Percentiles rank a stretch among this genome's conserved stretches.
Conservation (phyloP, 441 rosid genomes). For the Rhodomyrtus psidioides region DNA sequence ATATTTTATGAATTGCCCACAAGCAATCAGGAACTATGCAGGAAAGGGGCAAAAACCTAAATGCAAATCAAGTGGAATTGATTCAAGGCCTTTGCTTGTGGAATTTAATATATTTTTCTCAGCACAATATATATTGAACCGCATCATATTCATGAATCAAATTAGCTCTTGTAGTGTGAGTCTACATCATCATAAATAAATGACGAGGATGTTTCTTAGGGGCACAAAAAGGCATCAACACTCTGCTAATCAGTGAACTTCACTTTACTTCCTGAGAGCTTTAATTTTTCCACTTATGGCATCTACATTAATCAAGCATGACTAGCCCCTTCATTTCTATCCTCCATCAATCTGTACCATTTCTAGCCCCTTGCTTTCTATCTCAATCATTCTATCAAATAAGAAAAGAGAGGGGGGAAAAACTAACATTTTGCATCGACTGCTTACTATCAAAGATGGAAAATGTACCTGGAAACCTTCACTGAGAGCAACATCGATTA, state of each 20-base stretch:
- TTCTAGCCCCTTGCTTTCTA: neutral
- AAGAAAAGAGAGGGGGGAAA: neutral
- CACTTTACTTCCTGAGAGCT: neutral
- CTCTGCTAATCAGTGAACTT: neutral
- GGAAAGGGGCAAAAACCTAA: neutral
- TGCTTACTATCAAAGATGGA: neutral
- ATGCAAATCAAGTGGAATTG: neutral
- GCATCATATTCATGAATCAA: neutral
- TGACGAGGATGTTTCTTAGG: neutral
- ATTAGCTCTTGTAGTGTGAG: neutral
- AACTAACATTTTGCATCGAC: neutral
- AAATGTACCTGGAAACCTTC: slow-evolving; percentile 64
- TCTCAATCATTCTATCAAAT: neutral
- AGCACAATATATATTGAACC: neutral
- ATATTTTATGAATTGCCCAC: neutral
- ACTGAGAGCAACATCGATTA: slow-evolving; percentile 78
- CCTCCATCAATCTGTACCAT: neutral
- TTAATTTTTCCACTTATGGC: neutral
- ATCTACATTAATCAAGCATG: neutral
- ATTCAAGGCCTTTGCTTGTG: neutral
- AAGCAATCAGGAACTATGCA: neutral
- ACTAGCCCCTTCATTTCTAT: neutral
- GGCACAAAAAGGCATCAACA: neutral
- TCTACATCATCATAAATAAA: neutral
- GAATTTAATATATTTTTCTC: neutral